Conservation (phyloP, 108 stramenopile genomes). For the Chaetoceros muelleri region DNA sequence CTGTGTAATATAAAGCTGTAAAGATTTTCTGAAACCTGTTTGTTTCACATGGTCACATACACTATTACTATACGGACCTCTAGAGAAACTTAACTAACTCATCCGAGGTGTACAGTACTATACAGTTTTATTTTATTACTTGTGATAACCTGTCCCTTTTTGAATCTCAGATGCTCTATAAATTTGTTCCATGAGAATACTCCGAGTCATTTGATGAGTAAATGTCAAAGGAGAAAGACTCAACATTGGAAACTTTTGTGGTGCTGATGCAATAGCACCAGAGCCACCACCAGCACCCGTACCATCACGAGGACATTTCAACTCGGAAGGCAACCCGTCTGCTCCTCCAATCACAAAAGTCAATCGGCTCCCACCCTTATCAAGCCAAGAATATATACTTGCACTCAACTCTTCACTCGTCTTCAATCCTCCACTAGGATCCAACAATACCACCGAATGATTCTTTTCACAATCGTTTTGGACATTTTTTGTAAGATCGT, state of each 20-base stretch:
- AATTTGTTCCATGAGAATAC: slow-evolving; percentile 83
- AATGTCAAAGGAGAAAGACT: slow-evolving; percentile 78
- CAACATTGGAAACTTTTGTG: slow-evolving; percentile 18
- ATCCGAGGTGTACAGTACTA: no score
- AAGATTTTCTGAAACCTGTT: no score
- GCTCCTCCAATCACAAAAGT: slow-evolving; percentile 90
- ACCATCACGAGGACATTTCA: slow-evolving; percentile 22
- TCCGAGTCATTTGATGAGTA: slow-evolving; percentile 86
- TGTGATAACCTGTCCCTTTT: slow-evolving; percentile 82
- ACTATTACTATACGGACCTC: no score
- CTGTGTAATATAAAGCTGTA: no score
- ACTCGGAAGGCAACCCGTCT: slow-evolving; percentile 72
- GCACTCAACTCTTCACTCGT: slow-evolving; percentile 68
- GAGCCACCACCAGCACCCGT: slow-evolving; percentile 1
- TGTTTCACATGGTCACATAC: no score
- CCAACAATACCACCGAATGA: slow-evolving; percentile 57
- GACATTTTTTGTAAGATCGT: slow-evolving; percentile 59
- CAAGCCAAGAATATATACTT: slow-evolving; percentile 73
- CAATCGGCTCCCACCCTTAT: slow-evolving; percentile 77
- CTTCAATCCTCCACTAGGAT: slow-evolving; percentile 50
- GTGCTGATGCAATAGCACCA: neutral
- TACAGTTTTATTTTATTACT: slow-evolving; percentile 19
- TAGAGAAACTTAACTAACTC: no score
- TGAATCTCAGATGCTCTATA: slow-evolving; percentile 84
- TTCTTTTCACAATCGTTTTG: slow-evolving; percentile 39